These are phyloP conservation scores for Lactuca sativa DNA, from an alignment of 129 eudicot species.

Conservation along the genomic window DNA sequence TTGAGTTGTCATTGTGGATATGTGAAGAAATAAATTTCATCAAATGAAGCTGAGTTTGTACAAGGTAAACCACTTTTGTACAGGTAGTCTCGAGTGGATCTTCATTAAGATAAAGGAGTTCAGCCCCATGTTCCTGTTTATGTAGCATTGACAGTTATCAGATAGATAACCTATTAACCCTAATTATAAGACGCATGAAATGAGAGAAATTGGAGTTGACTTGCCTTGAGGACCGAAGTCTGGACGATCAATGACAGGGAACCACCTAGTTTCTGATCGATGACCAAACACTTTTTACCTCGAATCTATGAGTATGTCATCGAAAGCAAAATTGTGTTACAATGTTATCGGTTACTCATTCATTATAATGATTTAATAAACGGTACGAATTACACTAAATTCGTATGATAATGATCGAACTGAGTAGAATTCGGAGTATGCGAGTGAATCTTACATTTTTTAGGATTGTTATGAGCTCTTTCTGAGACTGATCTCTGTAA, in stretches of 20 bases:
- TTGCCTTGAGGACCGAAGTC: conserved; percentile 85
- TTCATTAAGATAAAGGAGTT: conserved; percentile 73
- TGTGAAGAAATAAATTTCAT: conserved; percentile 78
- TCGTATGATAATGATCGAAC: neutral
- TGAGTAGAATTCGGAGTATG: conserved; percentile 19
- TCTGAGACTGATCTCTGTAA: conserved; percentile 81
- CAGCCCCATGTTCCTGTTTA: conserved; percentile 93
- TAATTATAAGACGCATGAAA: neutral
- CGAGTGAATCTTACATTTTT: conserved; percentile 48
- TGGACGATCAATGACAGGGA: conserved; percentile 73
- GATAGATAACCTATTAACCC: conserved; percentile 2
- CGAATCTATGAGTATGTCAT: conserved; percentile 54
- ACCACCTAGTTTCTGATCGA: conserved; percentile 94
- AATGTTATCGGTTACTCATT: neutral
- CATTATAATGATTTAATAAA: neutral
- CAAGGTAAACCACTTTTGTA: conserved; percentile 92
- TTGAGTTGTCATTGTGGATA: conserved; percentile 69
- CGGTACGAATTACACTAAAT: neutral
- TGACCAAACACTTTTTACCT: conserved; percentile 89
- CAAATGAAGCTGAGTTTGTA: conserved; percentile 70
- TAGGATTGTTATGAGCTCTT: conserved; percentile 71
- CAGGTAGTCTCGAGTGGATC: conserved; percentile 74
- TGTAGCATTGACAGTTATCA: conserved; percentile 12
- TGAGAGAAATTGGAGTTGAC: neutral
- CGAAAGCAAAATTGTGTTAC: neutral